Conservation (phyloP, 768 basidiomycete genomes). For the Scleroderma bovista region DNA sequence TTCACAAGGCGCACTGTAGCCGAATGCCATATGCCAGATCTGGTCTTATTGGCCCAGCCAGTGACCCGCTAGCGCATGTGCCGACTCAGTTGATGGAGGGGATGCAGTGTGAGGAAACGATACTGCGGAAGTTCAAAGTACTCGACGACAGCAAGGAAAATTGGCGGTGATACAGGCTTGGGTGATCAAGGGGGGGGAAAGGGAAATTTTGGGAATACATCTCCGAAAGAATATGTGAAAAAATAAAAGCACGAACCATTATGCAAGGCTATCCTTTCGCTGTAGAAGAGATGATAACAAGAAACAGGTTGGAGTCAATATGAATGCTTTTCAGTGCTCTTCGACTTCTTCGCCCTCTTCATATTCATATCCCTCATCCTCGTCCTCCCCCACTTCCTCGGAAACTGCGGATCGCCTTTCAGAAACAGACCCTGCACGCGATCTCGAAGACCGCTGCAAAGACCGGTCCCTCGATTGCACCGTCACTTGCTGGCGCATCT, state of each 20-base stretch:
- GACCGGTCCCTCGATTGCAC: slow-evolving; percentile 13
- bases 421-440: not conserved
- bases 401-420: not conserved
- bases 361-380: no score
- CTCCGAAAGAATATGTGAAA: not conserved
- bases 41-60: no score
- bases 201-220: not conserved
- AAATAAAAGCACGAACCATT: not conserved
- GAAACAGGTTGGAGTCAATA: not conserved
- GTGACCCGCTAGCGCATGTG: no score
- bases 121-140: no score
- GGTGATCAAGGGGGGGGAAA: not conserved
- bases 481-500: slow-evolving; percentile 27
- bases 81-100: no score
- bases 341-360: no score
- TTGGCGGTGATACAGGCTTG: not conserved
- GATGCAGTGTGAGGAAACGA: no score
- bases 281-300: not conserved
- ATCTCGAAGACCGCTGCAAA: not conserved
- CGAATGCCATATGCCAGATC: no score
- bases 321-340: not conserved
- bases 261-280: not conserved
- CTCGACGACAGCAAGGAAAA: not conserved
- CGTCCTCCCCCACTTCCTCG: slow-evolving; percentile 4
- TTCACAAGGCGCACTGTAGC: no score